phyloP scores from a whole-genome alignment of 148 eudicot genomes.

The Vaccinium myrtillus region DNA sequence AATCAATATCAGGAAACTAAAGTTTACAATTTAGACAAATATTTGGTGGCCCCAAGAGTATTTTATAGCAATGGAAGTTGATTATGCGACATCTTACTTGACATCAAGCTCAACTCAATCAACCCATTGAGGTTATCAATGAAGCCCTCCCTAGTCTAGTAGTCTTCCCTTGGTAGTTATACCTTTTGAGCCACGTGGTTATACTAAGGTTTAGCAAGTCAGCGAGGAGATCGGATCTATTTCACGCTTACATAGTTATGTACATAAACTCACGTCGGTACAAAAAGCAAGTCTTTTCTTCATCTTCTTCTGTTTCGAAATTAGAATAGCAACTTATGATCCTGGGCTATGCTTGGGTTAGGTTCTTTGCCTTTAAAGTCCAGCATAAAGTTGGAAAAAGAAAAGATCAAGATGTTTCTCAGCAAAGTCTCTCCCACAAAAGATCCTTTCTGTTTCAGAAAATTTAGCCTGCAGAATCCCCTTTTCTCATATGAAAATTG shows the following conservation, averaged over 20 bases:
- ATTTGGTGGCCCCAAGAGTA: too few relatives aligned
- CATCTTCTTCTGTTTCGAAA: not conserved
- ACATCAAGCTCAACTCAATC: too few relatives aligned
- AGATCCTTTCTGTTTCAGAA: not conserved
- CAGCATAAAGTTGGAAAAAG: not conserved
- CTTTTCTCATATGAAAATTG: not conserved
- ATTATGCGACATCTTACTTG: too few relatives aligned
- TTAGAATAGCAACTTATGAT: not conserved
- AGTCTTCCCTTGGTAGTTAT: too few relatives aligned
- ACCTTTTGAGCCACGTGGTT: too few relatives aligned
- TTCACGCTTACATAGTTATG: too few relatives aligned
- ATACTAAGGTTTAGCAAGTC: too few relatives aligned
- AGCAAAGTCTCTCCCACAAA: not conserved
- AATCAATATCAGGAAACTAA: not conserved
- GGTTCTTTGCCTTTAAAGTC: not conserved
- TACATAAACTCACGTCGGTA: not conserved
- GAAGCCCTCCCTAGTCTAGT: too few relatives aligned
- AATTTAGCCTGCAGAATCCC: constrained; percentile 10
- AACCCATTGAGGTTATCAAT: too few relatives aligned
- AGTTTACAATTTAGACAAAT: not conserved
- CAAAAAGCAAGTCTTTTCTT: not conserved
- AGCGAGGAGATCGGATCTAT: too few relatives aligned
- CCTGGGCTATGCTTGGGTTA: not conserved
- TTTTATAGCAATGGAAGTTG: too few relatives aligned
- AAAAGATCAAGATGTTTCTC: not conserved